A percentile compares a stretch with the other conserved stretches of the same genome.
Evolutionary conservation across 352 stramenopile species (phyloP).

Genomic region (Phytopythium helicoides): DNA sequence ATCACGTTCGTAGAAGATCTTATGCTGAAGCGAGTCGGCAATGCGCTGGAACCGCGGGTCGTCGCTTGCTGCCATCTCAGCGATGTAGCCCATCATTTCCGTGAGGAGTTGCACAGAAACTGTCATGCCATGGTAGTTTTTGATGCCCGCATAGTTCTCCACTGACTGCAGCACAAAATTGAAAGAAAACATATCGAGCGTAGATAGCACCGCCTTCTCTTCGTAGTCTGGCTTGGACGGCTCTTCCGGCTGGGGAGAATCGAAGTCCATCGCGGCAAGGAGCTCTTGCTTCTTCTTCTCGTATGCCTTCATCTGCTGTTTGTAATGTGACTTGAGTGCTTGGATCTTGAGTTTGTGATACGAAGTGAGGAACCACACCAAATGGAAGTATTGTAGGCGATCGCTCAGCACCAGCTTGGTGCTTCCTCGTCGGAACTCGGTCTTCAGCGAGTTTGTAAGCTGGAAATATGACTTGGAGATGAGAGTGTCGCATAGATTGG

Average conservation of each 20-base stretch:
- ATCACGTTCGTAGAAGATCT: conserved; percentile 87
- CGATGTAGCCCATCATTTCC: conserved; percentile 87
- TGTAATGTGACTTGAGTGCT: conserved; percentile 64
- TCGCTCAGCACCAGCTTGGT: conserved; percentile 80
- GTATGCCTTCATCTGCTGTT: conserved; percentile 43
- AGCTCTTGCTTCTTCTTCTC: conserved; percentile 53
- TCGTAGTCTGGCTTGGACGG: conserved; percentile 55
- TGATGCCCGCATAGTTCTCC: conserved; percentile 76
- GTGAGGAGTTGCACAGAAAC: conserved; percentile 72
- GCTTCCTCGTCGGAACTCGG: conserved; percentile 82
- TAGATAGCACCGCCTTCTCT: conserved; percentile 81
- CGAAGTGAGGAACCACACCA: conserved; percentile 82
- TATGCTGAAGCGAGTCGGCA: conserved; percentile 83
- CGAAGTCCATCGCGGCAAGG: conserved; percentile 56
- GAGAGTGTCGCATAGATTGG: conserved; percentile 71
- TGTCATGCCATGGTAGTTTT: conserved; percentile 84
- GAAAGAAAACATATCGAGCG: conserved; percentile 90
- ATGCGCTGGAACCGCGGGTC: conserved; percentile 81
- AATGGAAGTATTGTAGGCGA: conserved; percentile 87
- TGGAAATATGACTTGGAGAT: conserved; percentile 81
- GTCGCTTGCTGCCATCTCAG: conserved; percentile 64
- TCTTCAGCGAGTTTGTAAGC: conserved; percentile 84
- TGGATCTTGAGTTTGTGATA: conserved; percentile 84
- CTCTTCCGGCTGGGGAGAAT: conserved; percentile 27
- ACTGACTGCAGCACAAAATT: conserved; percentile 90